These are phyloP conservation scores for Globisporangium irregulare DNA, from an alignment of 352 stramenopile species.

Conservation along the genomic window DNA sequence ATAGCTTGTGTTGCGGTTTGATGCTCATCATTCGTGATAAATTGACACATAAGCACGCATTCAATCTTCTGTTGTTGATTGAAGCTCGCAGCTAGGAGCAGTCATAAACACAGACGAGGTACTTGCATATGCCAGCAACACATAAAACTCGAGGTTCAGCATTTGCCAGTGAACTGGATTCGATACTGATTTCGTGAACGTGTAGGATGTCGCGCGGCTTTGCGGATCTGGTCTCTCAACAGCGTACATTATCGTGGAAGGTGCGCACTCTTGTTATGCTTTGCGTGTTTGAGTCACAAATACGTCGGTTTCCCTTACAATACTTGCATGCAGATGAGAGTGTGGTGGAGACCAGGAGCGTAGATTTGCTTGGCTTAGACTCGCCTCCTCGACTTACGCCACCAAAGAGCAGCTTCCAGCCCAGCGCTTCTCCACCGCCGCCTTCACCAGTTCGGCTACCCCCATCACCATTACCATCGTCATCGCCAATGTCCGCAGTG, in stretches of 20 bases:
- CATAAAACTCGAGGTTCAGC: background rate
- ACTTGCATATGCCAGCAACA: background rate
- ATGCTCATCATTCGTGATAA: background rate
- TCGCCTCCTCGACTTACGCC: background rate
- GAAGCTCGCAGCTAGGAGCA: slow-evolving; percentile 12
- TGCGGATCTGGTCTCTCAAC: slow-evolving; percentile 15
- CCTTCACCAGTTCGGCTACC: background rate
- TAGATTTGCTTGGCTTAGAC: slow-evolving; percentile 33
- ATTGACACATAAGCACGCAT: background rate
- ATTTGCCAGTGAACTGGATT: background rate
- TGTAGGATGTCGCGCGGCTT: slow-evolving; percentile 22
- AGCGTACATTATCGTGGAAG: slow-evolving; percentile 19
- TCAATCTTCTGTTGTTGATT: background rate
- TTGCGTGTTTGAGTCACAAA: background rate
- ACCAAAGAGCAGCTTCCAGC: background rate
- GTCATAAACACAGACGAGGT: slow-evolving; percentile 19
- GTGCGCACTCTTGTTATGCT: background rate
- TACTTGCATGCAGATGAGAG: slow-evolving; percentile 1
- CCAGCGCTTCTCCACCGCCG: background rate
- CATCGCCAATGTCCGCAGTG: slow-evolving; percentile 11
- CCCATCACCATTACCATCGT: background rate
- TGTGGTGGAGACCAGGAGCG: slow-evolving; percentile 11
- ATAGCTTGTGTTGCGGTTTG: background rate
- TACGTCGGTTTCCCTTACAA: background rate
- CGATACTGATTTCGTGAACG: background rate